Conservation (phyloP, 441 rosid species). For the Oxalis stricta region DNA sequence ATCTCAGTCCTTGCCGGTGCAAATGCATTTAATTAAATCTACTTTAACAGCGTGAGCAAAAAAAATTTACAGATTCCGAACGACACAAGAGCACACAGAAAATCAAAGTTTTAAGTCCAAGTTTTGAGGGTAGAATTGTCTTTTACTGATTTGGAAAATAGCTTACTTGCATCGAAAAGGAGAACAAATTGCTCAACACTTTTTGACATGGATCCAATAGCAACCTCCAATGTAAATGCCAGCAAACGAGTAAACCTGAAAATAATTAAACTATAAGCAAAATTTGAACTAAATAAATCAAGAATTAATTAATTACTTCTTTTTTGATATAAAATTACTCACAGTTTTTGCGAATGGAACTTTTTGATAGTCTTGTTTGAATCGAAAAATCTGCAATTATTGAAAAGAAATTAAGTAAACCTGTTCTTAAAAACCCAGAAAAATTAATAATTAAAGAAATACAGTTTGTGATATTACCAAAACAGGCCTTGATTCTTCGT, state of each 20-base stretch:
- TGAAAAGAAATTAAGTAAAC: background rate
- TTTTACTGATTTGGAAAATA: background rate
- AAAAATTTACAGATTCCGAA: too few species aligned
- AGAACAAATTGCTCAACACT: slow-evolving; percentile 59
- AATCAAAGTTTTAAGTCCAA: background rate
- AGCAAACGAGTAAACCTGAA: slow-evolving; percentile 64
- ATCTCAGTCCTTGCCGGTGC: slow-evolving; percentile 25
- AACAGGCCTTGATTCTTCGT: slow-evolving; percentile 75
- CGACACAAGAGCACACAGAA: background rate
- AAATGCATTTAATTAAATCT: slow-evolving; percentile 1
- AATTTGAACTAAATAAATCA: background rate
- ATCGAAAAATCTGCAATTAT: slow-evolving; percentile 69
- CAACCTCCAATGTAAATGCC: slow-evolving; percentile 83
- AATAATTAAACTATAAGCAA: background rate
- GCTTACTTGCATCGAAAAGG: slow-evolving; percentile 90
- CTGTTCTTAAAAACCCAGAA: background rate
- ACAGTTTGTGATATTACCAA: slow-evolving; percentile 24
- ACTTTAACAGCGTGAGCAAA: slow-evolving; percentile 27
- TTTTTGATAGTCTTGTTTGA: slow-evolving; percentile 85
- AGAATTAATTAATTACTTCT: background rate
- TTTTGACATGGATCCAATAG: slow-evolving; percentile 65
- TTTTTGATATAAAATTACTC: slow-evolving; percentile 12
- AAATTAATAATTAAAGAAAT: background rate
- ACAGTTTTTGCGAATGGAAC: slow-evolving; percentile 69
- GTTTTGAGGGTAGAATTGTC: slow-evolving; percentile 4